Conservation (phyloP, 345 rosid species). For the Litchi chinensis region DNA sequence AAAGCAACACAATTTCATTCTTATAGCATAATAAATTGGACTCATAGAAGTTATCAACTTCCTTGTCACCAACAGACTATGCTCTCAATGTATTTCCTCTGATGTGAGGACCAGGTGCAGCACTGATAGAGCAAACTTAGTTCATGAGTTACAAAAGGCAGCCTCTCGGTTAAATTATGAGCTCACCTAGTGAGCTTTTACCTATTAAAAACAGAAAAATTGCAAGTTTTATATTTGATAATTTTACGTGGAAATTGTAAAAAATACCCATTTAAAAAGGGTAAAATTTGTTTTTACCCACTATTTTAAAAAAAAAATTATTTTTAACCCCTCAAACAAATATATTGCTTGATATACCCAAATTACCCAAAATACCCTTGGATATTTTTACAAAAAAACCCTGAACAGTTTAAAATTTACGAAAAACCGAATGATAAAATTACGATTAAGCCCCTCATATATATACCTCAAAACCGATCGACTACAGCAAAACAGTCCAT, state of each 20-base stretch:
- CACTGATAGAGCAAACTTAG: conserved; percentile 39
- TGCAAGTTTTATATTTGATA: background rate
- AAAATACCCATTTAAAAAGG: too few species aligned
- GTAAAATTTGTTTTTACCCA: too few species aligned
- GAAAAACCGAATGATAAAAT: too few species aligned
- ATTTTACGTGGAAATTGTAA: background rate
- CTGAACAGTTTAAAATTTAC: too few species aligned
- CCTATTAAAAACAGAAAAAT: conserved; percentile 23
- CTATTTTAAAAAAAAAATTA: too few species aligned
- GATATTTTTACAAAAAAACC: too few species aligned
- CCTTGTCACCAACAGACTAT: conserved; percentile 50
- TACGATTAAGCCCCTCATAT: too few species aligned
- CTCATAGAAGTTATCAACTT: conserved; percentile 41
- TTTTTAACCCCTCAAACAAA: too few species aligned
- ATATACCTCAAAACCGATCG: too few species aligned
- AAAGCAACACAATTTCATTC: background rate
- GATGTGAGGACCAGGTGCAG: conserved; percentile 59
- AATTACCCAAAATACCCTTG: too few species aligned
- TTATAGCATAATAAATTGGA: background rate
- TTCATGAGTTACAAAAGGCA: conserved; percentile 57
- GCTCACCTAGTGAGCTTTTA: conserved; percentile 35
- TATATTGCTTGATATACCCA: too few species aligned
- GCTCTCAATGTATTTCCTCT: conserved; percentile 58
- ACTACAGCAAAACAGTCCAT: too few species aligned
- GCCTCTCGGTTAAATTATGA: conserved; percentile 44